Evolutionary conservation across 2,329 filamentous ascomycete species (phyloP).

Genomic region (Exophiala sp.): DNA sequence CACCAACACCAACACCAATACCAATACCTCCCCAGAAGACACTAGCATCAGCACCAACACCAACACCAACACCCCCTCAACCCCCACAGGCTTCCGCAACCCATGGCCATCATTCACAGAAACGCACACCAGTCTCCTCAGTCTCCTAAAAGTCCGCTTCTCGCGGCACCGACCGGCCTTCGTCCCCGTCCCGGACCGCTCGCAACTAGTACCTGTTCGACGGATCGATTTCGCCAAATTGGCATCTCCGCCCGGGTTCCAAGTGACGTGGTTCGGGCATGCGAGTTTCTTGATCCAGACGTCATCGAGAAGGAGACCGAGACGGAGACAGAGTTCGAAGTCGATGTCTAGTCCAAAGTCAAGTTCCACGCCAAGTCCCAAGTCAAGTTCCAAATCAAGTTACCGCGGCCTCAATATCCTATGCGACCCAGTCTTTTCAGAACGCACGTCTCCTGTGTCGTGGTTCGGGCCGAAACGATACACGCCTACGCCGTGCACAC

Average conservation of each 20-base stretch:
- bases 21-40: no score
- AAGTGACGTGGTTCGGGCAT: constrained; percentile 50
- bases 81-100: constrained; percentile 44
- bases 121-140: constrained; percentile 23
- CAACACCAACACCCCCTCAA: no score
- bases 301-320: no score
- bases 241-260: constrained; percentile 29
- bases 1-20: no score
- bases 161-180: constrained; percentile 29
- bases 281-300: constrained; percentile 47
- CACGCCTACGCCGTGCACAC: constrained; percentile 45
- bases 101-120: constrained; percentile 42
- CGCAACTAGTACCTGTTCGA: constrained; percentile 40
- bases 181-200: constrained; percentile 41
- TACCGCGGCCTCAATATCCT: constrained; percentile 45
- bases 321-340: no score
- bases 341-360: no score
- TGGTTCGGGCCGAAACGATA: constrained; percentile 49
- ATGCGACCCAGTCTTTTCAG: constrained; percentile 51
- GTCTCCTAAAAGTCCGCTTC: constrained; percentile 34
- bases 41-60: no score
- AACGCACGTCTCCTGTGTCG: constrained; percentile 44
- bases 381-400: no score
- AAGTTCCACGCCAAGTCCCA: no score
- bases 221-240: constrained; percentile 22